A percentile compares a stretch with the other conserved stretches of the same genome.
These are phyloP conservation scores for Dipodascus geniculatus DNA, from an alignment of 805 yeast species.

Conservation along the genomic window DNA sequence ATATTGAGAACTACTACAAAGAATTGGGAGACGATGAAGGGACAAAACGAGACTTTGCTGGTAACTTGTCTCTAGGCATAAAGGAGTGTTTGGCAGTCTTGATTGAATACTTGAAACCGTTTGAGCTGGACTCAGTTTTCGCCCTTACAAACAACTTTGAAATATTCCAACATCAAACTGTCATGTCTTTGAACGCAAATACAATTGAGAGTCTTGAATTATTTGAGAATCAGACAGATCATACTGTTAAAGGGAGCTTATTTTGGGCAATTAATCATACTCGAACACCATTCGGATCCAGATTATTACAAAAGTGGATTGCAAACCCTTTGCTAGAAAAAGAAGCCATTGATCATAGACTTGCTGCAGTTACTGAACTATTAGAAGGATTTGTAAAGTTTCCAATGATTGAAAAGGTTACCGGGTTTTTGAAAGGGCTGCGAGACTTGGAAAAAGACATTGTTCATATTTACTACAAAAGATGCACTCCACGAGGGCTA, in stretches of 20 bases:
- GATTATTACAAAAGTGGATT: slow-evolving; percentile 63
- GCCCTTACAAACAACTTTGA: slow-evolving; percentile 37
- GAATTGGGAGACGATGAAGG: slow-evolving; percentile 1
- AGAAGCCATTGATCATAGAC: slow-evolving; percentile 45
- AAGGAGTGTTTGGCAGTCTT: slow-evolving; percentile 36
- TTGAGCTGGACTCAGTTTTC: slow-evolving; percentile 47
- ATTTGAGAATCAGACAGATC: slow-evolving; percentile 51
- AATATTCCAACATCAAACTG: slow-evolving; percentile 36
- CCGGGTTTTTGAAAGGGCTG: slow-evolving; percentile 21
- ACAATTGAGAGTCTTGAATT: slow-evolving; percentile 67
- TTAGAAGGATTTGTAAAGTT: slow-evolving; percentile 6
- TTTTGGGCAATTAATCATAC: slow-evolving; percentile 77
- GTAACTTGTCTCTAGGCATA: slow-evolving; percentile 15
- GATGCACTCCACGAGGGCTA: slow-evolving; percentile 22
- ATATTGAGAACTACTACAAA: slow-evolving; percentile 4
- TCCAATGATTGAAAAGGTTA: slow-evolving; percentile 19
- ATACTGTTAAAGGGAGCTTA: slow-evolving; percentile 51
- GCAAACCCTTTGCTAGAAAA: slow-evolving; percentile 52
- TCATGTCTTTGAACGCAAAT: slow-evolving; percentile 48
- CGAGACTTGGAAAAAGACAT: slow-evolving; percentile 52
- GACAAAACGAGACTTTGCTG: slow-evolving; percentile 16
- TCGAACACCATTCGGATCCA: slow-evolving; percentile 59
- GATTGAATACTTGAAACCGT: slow-evolving; percentile 47
- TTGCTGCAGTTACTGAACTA: slow-evolving; percentile 39
- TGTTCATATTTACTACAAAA: slow-evolving; percentile 47